These are phyloP conservation scores for Lophiostoma macrostomum DNA, from an alignment of 495 filamentous ascomycete species.

Conservation along the genomic window DNA sequence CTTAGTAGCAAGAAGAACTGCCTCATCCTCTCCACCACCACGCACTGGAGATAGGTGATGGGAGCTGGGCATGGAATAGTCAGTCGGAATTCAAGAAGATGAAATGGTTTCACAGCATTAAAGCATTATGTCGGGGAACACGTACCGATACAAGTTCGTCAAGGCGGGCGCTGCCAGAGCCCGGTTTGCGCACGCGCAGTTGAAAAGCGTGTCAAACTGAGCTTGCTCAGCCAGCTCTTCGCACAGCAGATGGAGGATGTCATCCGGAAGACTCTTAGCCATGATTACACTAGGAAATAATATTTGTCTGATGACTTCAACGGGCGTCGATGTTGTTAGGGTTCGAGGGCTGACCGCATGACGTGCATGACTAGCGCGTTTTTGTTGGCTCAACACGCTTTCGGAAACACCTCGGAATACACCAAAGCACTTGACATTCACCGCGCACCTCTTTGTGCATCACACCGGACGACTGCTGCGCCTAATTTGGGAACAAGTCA, in stretches of 20 bases:
- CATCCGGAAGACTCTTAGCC: constrained; percentile 49
- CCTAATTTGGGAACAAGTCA: not conserved
- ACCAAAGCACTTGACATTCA: not conserved
- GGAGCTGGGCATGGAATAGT: no score
- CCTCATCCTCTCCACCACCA: constrained; percentile 32
- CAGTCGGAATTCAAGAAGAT: not conserved
- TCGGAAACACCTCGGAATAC: no score
- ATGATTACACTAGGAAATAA: no score
- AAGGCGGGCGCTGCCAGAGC: constrained; percentile 57
- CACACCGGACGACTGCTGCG: not conserved
- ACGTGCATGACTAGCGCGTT: no score
- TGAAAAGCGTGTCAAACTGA: constrained; percentile 59
- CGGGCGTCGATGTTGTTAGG: no score
- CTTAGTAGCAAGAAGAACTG: constrained; percentile 38
- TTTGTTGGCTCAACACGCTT: no score
- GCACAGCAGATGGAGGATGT: constrained; percentile 60
- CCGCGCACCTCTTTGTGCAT: not conserved
- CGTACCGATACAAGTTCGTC: constrained; percentile 59
- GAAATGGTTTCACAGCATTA: constrained; percentile 1
- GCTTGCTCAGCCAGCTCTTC: constrained; percentile 50
- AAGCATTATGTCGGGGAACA: no score
- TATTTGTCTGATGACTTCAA: no score
- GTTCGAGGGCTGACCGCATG: no score
- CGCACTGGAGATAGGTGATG: constrained; percentile 31
- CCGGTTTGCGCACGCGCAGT: constrained; percentile 50